Percentiles rank a stretch among this genome's conserved stretches.
Evolutionary conservation across 441 rosid species (phyloP).

Genomic region (Erysimum cheiri): DNA sequence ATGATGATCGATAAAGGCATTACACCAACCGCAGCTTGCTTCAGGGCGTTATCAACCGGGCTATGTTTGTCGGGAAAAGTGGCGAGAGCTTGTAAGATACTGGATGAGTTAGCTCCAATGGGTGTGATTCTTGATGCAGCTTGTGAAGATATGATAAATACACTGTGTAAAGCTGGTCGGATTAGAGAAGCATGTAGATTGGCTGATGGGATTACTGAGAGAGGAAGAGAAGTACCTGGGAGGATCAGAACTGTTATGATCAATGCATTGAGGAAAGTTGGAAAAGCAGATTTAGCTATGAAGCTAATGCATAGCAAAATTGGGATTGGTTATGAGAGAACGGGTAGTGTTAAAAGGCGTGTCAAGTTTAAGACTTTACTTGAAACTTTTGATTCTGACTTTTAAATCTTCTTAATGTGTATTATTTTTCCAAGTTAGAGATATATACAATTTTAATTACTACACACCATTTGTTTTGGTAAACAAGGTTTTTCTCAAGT

Average conservation of each 20-base stretch:
- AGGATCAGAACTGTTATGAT: conserved; percentile 73
- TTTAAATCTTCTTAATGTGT: neutral
- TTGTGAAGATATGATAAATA: conserved; percentile 78
- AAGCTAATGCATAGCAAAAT: conserved; percentile 96
- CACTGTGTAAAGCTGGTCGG: conserved; percentile 81
- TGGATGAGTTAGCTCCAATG: conserved; percentile 93
- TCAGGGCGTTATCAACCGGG: conserved; percentile 73
- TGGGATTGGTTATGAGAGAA: conserved; percentile 85
- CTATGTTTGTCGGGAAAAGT: conserved; percentile 90
- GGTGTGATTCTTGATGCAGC: conserved; percentile 85
- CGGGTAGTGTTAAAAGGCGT: conserved; percentile 73
- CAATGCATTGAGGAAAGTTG: conserved; percentile 94
- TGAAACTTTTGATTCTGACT: conserved; percentile 42
- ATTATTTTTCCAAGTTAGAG: too few relatives aligned
- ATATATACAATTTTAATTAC: too few relatives aligned
- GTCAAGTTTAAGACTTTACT: conserved; percentile 74
- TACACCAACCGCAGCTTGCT: conserved; percentile 83
- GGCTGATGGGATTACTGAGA: conserved; percentile 87
- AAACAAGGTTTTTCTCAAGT: neutral
- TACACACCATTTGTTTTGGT: too few relatives aligned
- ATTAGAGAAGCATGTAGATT: conserved; percentile 85
- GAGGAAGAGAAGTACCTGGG: conserved; percentile 94
- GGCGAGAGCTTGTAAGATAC: conserved; percentile 82
- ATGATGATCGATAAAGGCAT: conserved; percentile 85
- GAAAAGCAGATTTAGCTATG: conserved; percentile 81